Conservation (phyloP, 768 basidiomycete genomes). For the Termitomyces sp. region DNA sequence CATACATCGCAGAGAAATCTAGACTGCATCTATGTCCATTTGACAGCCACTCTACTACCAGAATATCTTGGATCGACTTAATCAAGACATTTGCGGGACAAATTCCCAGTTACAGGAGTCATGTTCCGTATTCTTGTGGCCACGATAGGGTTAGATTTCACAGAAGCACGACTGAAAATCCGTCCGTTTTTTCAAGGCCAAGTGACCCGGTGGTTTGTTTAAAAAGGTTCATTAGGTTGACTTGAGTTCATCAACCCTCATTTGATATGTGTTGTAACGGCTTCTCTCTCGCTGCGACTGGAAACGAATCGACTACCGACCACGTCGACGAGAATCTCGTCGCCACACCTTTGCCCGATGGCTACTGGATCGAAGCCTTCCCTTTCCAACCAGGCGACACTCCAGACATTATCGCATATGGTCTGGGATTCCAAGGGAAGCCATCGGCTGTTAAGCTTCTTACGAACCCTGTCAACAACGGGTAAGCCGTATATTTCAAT, state of each 20-base stretch:
- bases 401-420: background rate
- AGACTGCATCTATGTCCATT: too few species aligned
- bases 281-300: background rate
- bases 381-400: background rate
- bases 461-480: background rate
- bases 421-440: background rate
- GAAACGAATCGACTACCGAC: background rate
- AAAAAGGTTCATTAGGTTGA: background rate
- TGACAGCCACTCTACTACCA: too few species aligned
- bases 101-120: background rate
- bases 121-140: background rate
- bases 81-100: background rate
- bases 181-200: background rate
- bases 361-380: background rate
- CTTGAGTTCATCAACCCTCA: too few species aligned
- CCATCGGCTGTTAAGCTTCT: background rate
- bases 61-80: too few species aligned
- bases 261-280: background rate
- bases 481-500: background rate
- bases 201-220: background rate
- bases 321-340: background rate
- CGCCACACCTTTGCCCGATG: background rate
- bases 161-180: background rate
- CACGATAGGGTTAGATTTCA: background rate
- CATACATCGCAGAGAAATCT: too few species aligned